Conservation (phyloP, 2,329 filamentous ascomycete species). For the Metarhizium humberi region DNA sequence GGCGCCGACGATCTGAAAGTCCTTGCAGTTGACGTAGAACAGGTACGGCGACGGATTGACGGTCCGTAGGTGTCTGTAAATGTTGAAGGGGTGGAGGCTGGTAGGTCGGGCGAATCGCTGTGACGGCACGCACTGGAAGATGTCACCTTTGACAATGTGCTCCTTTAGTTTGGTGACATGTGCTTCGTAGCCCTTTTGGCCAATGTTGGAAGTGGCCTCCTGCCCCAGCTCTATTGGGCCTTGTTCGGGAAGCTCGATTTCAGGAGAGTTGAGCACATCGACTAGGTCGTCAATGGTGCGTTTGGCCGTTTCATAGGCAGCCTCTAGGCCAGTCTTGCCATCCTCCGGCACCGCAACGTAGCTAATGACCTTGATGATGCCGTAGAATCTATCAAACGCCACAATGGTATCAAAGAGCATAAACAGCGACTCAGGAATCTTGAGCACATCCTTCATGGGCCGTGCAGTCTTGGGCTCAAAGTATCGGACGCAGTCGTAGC, state of each 20-base stretch:
- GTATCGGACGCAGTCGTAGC: constrained; percentile 94
- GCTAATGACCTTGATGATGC: constrained; percentile 86
- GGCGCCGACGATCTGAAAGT: constrained; percentile 92
- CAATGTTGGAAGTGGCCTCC: constrained; percentile 87
- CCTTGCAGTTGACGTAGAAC: constrained; percentile 86
- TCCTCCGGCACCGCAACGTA: constrained; percentile 65
- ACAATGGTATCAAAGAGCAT: constrained; percentile 96
- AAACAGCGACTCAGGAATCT: constrained; percentile 88
- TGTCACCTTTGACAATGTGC: constrained; percentile 86
- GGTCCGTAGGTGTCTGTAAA: constrained; percentile 92
- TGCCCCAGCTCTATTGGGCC: constrained; percentile 61
- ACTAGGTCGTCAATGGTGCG: constrained; percentile 58
- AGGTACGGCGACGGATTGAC: constrained; percentile 96
- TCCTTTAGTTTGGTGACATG: constrained; percentile 81
- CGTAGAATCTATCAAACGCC: constrained; percentile 90
- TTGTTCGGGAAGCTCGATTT: constrained; percentile 71
- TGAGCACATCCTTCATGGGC: constrained; percentile 76
- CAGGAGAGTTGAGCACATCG: constrained; percentile 60
- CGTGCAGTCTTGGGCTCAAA: constrained; percentile 96
- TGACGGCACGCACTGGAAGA: constrained; percentile 94
- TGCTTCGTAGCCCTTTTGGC: constrained; percentile 76
- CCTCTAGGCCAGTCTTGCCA: constrained; percentile 40
- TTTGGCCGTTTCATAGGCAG: constrained; percentile 57
- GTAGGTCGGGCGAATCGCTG: constrained; percentile 89
- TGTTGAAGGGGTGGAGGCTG: constrained; percentile 90